phyloP scores from a whole-genome alignment of 139 green algal genomes.

The Chlorella sp. region DNA sequence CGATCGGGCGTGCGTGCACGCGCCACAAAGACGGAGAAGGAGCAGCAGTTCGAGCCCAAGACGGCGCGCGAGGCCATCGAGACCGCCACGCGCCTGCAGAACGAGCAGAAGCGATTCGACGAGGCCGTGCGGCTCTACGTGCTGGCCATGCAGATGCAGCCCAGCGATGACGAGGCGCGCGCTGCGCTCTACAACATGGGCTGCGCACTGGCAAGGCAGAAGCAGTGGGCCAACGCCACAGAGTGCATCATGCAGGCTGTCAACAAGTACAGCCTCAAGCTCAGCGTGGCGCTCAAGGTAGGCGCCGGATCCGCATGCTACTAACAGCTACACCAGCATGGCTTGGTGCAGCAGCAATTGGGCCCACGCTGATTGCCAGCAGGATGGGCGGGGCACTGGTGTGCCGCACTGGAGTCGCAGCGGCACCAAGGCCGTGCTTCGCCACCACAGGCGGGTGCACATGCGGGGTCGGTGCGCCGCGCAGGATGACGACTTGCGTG shows the following conservation, averaged over 20 bases:
- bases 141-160: conserved; percentile 55
- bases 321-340: no score
- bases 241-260: conserved; percentile 63
- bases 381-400: no score
- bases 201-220: conserved; percentile 72
- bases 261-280: conserved; percentile 78
- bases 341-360: no score
- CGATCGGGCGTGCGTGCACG: no score
- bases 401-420: no score
- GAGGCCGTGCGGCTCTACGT: conserved; percentile 67
- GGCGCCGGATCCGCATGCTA: no score
- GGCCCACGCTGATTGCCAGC: no score
- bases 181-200: conserved; percentile 91
- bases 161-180: conserved; percentile 74
- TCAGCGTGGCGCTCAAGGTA: conserved; percentile 73
- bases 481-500: conserved; percentile 73
- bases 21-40: no score
- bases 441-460: no score
- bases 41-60: neutral
- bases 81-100: conserved; percentile 43
- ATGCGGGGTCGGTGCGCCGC: no score
- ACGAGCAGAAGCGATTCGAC: conserved; percentile 31
- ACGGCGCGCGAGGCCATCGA: conserved; percentile 63
- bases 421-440: no score
- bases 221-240: conserved; percentile 68